Evolutionary conservation across 2,329 filamentous ascomycete genomes (phyloP).

Genomic region (Pseudocercospora crystallina): DNA sequence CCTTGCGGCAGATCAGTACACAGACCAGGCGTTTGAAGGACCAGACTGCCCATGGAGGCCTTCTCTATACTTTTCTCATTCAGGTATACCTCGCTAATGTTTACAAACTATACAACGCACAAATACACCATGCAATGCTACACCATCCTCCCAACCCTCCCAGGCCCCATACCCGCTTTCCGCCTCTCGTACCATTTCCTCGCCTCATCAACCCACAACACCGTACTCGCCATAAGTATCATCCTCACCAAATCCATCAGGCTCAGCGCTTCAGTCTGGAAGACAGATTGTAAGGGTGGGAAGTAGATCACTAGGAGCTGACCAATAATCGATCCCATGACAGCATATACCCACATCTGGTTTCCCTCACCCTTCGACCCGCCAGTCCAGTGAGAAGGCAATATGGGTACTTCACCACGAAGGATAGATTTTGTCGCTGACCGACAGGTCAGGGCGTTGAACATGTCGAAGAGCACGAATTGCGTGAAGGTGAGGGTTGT

Average conservation of each 20-base stretch:
- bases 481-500: slow-evolving; percentile 99
- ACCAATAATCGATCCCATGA: slow-evolving; percentile 77
- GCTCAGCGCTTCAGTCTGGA: slow-evolving; percentile 86
- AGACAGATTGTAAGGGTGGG: slow-evolving; percentile 87
- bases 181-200: slow-evolving; percentile 71
- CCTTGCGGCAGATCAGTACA: too few relatives aligned
- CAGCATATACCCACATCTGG: slow-evolving; percentile 94
- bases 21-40: too few relatives aligned
- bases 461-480: slow-evolving; percentile 99
- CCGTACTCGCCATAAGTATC: slow-evolving; percentile 74
- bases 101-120: not conserved
- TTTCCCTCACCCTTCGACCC: slow-evolving; percentile 56
- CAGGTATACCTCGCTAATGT: too few relatives aligned
- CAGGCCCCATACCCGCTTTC: slow-evolving; percentile 32
- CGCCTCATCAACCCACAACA: slow-evolving; percentile 92
- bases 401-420: slow-evolving; percentile 64
- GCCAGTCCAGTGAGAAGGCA: slow-evolving; percentile 12
- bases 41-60: too few relatives aligned
- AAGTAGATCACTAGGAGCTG: slow-evolving; percentile 93
- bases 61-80: too few relatives aligned
- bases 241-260: slow-evolving; percentile 73
- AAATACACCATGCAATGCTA: not conserved
- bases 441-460: slow-evolving; percentile 92
- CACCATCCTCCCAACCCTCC: slow-evolving; percentile 4
- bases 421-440: slow-evolving; percentile 88